Evolutionary conservation across 331 rosid species (phyloP).

Genomic region (Pyrus hybrid): DNA sequence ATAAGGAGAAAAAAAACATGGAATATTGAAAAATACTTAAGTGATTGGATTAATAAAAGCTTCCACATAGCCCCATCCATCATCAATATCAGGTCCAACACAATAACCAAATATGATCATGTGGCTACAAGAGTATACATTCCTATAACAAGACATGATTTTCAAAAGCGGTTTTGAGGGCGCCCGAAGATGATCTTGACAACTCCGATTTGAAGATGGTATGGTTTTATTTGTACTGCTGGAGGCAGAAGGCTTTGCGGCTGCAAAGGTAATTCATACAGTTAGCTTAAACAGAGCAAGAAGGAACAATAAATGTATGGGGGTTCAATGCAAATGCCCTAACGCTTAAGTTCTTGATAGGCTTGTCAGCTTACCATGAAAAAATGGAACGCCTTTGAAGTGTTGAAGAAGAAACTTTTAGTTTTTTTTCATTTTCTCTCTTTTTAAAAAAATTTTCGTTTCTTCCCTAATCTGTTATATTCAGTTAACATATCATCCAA

Average conservation of each 20-base stretch:
- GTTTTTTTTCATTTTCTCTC: neutral
- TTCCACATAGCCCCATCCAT: constrained; percentile 87
- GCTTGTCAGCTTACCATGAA: neutral
- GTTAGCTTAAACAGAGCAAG: constrained; percentile 17
- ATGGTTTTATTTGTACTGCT: constrained; percentile 20
- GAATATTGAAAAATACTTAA: constrained; percentile 1
- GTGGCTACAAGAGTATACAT: constrained; percentile 28
- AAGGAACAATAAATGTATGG: neutral
- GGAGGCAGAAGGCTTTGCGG: constrained; percentile 23
- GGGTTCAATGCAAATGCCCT: neutral
- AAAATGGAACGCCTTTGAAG: neutral
- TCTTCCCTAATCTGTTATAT: neutral
- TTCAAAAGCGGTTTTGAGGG: constrained; percentile 21
- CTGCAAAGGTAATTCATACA: constrained; percentile 48
- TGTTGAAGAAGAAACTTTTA: neutral
- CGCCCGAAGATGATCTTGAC: constrained; percentile 17
- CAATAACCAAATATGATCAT: constrained; percentile 65
- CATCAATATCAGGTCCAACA: constrained; percentile 93
- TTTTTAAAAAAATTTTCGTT: too few relatives aligned
- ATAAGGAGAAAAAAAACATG: constrained; percentile 11
- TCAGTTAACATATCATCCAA: neutral
- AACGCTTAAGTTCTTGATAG: neutral
- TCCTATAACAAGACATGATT: constrained; percentile 17
- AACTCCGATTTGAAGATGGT: constrained; percentile 18
- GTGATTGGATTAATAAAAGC: constrained; percentile 52